These are phyloP conservation scores for Aspergillus sclerotialis DNA, from an alignment of 2,329 filamentous ascomycete genomes.

Conservation along the genomic window DNA sequence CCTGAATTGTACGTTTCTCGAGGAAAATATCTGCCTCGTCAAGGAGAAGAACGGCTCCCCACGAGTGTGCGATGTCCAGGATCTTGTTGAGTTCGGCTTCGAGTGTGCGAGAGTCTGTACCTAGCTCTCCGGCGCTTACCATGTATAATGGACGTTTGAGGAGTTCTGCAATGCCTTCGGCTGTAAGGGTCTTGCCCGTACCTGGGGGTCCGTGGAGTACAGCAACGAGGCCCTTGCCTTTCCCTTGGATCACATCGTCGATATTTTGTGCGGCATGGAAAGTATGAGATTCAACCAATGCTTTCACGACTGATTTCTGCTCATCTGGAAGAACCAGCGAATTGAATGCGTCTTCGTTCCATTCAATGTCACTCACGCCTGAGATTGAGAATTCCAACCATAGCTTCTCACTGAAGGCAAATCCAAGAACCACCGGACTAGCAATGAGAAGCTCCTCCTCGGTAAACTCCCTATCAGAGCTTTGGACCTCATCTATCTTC, in stretches of 20 bases:
- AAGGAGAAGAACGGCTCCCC: slow-evolving; percentile 77
- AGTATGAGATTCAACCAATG: slow-evolving; percentile 76
- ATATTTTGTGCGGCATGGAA: slow-evolving; percentile 75
- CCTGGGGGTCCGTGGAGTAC: slow-evolving; percentile 81
- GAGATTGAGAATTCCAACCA: slow-evolving; percentile 86
- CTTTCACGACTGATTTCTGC: slow-evolving; percentile 65
- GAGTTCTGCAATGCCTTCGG: slow-evolving; percentile 77
- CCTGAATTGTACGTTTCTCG: slow-evolving; percentile 73
- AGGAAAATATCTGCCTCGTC: slow-evolving; percentile 83
- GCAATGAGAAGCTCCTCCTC: slow-evolving; percentile 81
- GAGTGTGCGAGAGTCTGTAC: slow-evolving; percentile 66
- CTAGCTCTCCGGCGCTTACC: slow-evolving; percentile 74
- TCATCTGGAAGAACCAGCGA: slow-evolving; percentile 64
- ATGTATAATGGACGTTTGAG: slow-evolving; percentile 77
- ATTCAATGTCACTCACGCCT: slow-evolving; percentile 70
- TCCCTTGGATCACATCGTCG: slow-evolving; percentile 75
- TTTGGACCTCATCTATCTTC: slow-evolving; percentile 46
- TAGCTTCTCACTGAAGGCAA: slow-evolving; percentile 78
- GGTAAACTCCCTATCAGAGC: slow-evolving; percentile 52
- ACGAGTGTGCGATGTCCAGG: slow-evolving; percentile 75
- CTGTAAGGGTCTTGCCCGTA: slow-evolving; percentile 82
- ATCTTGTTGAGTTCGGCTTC: slow-evolving; percentile 76
- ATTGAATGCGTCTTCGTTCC: slow-evolving; percentile 77
- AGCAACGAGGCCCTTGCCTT: slow-evolving; percentile 75
- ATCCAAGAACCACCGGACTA: slow-evolving; percentile 77